Conservation (phyloP, 2,329 filamentous ascomycete genomes). For the Pyrenophora tritici-repentis region DNA sequence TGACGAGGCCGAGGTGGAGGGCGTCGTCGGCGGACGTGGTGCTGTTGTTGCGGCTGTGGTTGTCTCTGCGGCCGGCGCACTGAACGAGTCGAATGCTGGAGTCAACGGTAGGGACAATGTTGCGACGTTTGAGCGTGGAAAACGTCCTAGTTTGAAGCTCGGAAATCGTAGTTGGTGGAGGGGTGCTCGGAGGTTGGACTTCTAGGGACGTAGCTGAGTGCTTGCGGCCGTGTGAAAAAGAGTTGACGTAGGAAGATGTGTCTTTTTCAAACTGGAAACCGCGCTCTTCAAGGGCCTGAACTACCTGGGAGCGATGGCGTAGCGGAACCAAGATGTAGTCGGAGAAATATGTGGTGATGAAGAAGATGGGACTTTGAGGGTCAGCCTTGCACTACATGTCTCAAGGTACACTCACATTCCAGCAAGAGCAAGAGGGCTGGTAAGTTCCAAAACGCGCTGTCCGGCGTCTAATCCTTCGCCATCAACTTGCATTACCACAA, state of each 20-base stretch:
- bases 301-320: slow-evolving; percentile 74
- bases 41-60: slow-evolving; percentile 35
- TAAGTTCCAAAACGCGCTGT: slow-evolving; percentile 87
- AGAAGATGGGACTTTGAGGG: slow-evolving; percentile 78
- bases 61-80: slow-evolving; percentile 70
- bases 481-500: slow-evolving; percentile 86
- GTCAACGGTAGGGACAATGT: slow-evolving; percentile 74
- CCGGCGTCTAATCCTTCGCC: slow-evolving; percentile 90
- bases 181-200: slow-evolving; percentile 64
- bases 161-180: slow-evolving; percentile 74
- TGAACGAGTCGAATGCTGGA: slow-evolving; percentile 73
- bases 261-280: slow-evolving; percentile 80
- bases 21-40: slow-evolving; percentile 48
- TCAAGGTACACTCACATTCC: slow-evolving; percentile 65
- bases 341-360: slow-evolving; percentile 97
- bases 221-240: slow-evolving; percentile 55
- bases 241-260: slow-evolving; percentile 66
- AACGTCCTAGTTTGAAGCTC: slow-evolving; percentile 87
- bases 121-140: slow-evolving; percentile 74
- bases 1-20: slow-evolving; percentile 55
- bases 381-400: slow-evolving; percentile 5
- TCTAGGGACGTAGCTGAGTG: slow-evolving; percentile 55
- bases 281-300: slow-evolving; percentile 73
- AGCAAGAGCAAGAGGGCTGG: slow-evolving; percentile 85
- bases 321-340: slow-evolving; percentile 93